Base-by-base conservation (phyloP, 805 yeast genomes). In the Yarrowia sp. region DNA sequence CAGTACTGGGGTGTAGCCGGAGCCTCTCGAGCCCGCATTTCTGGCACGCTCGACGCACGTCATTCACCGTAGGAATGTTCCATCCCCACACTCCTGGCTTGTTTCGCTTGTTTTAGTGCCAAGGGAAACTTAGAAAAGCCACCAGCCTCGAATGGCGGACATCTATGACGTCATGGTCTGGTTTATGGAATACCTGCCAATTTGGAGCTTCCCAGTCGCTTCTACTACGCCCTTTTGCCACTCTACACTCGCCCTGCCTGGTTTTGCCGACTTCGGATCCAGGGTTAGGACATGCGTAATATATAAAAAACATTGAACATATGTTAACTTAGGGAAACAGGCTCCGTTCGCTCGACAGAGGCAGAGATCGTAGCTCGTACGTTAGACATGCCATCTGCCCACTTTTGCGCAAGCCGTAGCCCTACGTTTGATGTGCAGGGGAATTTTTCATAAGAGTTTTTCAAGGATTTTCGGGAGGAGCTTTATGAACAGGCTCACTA, bases 331-430 rank as follows among this genome's bases (percentile, higher is more conserved):
- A n/a, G n/a, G 7, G 7, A 39, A 39, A 39, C 46, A 39, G 46
- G 24, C 46, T 24, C 29, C 13, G 13, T 4, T 19, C 10, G 14
- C 44, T 22, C 16, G n/a, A 7, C 24, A 16, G 4, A 24, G 29
- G 29, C 21, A 42, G 41, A 42, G 16, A 16, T 25, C 27, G 29
- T 25, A 14, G 21, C 24, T 44, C 35, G 24, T 44, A 44, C 51
- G 35, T 44, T 44, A 44, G 25, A 44, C 25, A 44, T 44, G 51
- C 35, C 51, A 27, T 27, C 51, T 44, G 51, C 51, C 51, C 51
- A 44, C 51, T 44, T 44, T 44, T 41, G 22, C 7, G 39, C 39
- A 18, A 18, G 36, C 16, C 29, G n/a, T n/a, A n/a, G n/a, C n/a
- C n/a, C n/a, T n/a, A n/a, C n/a, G n/a, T n/a, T n/a, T n/a, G n/a